Conservation (phyloP, 2,329 filamentous ascomycete genomes). For the Alternaria solani region DNA sequence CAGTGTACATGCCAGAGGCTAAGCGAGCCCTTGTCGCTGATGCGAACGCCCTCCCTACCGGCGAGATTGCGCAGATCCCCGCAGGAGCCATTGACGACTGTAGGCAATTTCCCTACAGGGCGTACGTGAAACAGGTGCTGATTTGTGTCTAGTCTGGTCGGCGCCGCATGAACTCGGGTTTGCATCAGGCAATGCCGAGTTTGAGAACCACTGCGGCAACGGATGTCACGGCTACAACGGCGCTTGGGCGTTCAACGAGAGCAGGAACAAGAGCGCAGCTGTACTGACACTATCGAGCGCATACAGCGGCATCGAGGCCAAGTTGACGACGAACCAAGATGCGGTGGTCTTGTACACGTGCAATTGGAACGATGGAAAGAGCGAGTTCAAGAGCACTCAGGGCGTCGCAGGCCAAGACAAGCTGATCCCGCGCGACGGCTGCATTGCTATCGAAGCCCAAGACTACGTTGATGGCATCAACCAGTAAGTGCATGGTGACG, state of each 20-base stretch:
- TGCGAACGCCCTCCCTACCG: constrained; percentile 42
- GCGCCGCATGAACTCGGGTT: constrained; percentile 44
- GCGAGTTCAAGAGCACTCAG: constrained; percentile 46
- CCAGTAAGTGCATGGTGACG: constrained; percentile 35
- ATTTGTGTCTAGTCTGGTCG: constrained; percentile 28
- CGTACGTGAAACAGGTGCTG: background rate
- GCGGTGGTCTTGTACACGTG: constrained; percentile 46
- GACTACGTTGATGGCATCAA: constrained; percentile 48
- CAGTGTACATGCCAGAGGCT: constrained; percentile 42
- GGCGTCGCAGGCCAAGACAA: constrained; percentile 40
- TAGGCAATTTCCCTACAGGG: background rate
- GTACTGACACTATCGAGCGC: constrained; percentile 39
- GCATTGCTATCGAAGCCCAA: constrained; percentile 46
- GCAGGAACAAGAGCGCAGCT: constrained; percentile 32
- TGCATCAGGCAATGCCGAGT: constrained; percentile 33
- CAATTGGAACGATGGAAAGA: constrained; percentile 49
- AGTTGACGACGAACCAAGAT: constrained; percentile 43
- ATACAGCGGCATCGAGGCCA: constrained; percentile 45
- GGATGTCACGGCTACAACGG: constrained; percentile 48
- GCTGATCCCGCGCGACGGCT: constrained; percentile 44
- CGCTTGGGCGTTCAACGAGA: constrained; percentile 41
- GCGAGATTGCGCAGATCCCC: constrained; percentile 39
- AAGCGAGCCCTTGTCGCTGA: constrained; percentile 39
- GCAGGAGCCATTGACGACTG: constrained; percentile 39
- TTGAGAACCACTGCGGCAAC: constrained; percentile 45